Base-by-base conservation (phyloP, 2,329 filamentous ascomycete species). In the Paraphoma sp. region DNA sequence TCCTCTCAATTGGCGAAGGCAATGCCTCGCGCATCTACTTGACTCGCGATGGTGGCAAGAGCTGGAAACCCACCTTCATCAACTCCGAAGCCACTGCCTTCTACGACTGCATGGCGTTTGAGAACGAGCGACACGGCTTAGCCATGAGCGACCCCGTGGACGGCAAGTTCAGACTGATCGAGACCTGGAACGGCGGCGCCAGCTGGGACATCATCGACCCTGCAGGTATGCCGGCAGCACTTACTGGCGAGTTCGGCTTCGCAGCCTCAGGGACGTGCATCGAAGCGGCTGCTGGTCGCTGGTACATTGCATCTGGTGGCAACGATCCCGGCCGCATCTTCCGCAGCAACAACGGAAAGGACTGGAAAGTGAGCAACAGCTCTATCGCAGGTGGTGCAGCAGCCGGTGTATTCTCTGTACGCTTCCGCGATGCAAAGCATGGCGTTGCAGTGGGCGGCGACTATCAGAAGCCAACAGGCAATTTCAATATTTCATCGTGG, bases 51-150 rank as follows among this genome's bases (percentile, higher is more conserved):
- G 68, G 64, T 7, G 70, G 70, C 9, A 49, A 57, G 40, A 60
- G 38, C 14, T 71, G 70, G 70, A 54, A 53, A 12, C 50, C 36
- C 1, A 69, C 66, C 0, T 73, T 73, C 38, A 47, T 67, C 17
- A 73, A 71, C 42, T 40, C 59, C 3, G 68, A 71, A 33, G 47
- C 54, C 16, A 51, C 58, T 11, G 70, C 70, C 3, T 71, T 71
- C 36, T 73, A 71, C 42, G 67, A 73, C 30, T 70, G 70, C 31
- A 65, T 73, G 60, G 64, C 68, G 2, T 73, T 73, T 44, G 69
- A 70, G 36, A 60, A 62, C 31, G 40, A 33, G 29, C 60, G 48
- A 42, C 63, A 67, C 40, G 70, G 70, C 2, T 48, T 73, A 2
- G 69, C 69, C 6, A 57, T 71, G 60, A 71, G 69, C 17, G 70